Evolutionary conservation across 768 basidiomycete species (phyloP).

Genomic region (Agrocybe praecox): DNA sequence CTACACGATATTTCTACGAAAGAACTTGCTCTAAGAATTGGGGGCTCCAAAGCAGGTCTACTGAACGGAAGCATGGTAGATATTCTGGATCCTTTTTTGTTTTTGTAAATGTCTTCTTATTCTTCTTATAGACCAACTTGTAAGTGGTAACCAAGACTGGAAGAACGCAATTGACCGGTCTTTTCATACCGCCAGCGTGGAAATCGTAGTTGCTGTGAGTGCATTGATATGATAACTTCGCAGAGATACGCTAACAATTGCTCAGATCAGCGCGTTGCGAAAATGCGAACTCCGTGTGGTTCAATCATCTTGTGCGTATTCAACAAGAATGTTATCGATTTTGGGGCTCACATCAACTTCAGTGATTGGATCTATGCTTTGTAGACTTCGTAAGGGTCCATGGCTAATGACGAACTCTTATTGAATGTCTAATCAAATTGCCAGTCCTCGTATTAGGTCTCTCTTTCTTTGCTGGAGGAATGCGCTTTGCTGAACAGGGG

Average conservation of each 20-base stretch:
- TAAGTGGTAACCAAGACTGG: constrained; percentile 33
- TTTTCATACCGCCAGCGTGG: constrained; percentile 41
- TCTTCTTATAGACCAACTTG: constrained; percentile 60
- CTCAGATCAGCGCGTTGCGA: constrained; percentile 75
- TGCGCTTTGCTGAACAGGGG: constrained; percentile 76
- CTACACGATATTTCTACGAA: constrained; percentile 78
- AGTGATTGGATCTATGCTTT: constrained; percentile 86
- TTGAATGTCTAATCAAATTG: constrained; percentile 2
- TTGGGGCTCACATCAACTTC: constrained; percentile 5
- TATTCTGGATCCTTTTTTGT: too few species aligned
- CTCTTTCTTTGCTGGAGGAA: constrained; percentile 83
- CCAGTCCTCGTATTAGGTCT: constrained; percentile 83
- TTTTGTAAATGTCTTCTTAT: constrained; percentile 2
- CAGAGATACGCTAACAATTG: not conserved
- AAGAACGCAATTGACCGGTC: not conserved
- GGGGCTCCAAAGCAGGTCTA: constrained; percentile 76
- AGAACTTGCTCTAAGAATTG: constrained; percentile 74
- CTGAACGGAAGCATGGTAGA: constrained; percentile 79
- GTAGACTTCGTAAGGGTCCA: constrained; percentile 50
- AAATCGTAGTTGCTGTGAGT: constrained; percentile 74
- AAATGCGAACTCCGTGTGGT: constrained; percentile 84
- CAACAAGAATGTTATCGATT: not conserved
- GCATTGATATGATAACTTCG: too few species aligned
- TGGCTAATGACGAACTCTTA: constrained; percentile 34
- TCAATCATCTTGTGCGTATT: constrained; percentile 66